Evolutionary conservation across 2,329 filamentous ascomycete genomes (phyloP), one percentile per base, ranked within the genome.

Genomic region (Fusarium succisae): DNA sequence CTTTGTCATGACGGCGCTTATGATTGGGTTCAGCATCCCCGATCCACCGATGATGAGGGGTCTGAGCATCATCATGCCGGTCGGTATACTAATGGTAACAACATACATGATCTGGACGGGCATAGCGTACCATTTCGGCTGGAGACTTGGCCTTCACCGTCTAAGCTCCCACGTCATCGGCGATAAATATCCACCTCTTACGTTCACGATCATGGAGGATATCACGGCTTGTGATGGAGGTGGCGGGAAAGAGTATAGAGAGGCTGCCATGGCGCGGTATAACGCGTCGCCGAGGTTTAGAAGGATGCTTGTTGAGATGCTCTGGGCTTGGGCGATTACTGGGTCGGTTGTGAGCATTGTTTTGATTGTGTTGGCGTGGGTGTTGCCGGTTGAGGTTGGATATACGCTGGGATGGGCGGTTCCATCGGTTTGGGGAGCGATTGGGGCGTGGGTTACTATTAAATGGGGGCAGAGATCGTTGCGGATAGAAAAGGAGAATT

Each of bases 81-180:
- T 73, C 2, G 70, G 70, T 41, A 73, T 73, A 9, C 51, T 73
- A 26, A 73, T 73, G 70, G 70, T 73, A 1, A 70, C 70, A 1
- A 15, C 37, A 10, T 73, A 73, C 14, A 73, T 73, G 70, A 73
- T 73, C 41, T 73, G 69, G 65, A 73, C 70, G 3, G 70, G 70
- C 0, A 39, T 63, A 7, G 69, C 69, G 6, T 47, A 73, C 1
- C 70, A 73, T 7, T 35, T 73, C 12, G 65, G 60, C 9, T 73
- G 70, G 70, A 61, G 47, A 18, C 53, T 73, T 18, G 11, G 32
- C 3, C 43, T 44, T 13, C 70, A 73, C 22, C 70, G 70, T 14
- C 11, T 73, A 7, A 73, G 70, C 28, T 73, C 70, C 0, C 70
- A 70, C 1, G 50, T 70, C 4, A 18, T 73, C 1, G 70, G 70